These are phyloP conservation scores for Kuraishia hungarica DNA, from an alignment of 805 yeast species.

Conservation along the genomic window DNA sequence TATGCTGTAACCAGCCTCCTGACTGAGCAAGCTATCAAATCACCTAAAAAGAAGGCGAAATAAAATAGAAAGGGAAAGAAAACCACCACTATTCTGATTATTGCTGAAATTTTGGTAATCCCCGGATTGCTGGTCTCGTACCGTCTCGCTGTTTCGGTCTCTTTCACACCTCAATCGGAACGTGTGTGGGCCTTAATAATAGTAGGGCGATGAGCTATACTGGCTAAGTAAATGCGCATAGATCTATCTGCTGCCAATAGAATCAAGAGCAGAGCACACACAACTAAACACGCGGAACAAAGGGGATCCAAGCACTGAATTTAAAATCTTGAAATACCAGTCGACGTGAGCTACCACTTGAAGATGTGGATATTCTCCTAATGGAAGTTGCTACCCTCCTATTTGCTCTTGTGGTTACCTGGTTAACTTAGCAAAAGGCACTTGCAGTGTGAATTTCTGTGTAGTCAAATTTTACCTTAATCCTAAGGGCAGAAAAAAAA, in stretches of 20 bases:
- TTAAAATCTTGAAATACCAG: too few relatives aligned
- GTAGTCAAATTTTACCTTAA: background rate
- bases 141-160: background rate
- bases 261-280: background rate
- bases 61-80: too few relatives aligned
- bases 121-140: background rate
- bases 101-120: too few relatives aligned
- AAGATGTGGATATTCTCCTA: background rate
- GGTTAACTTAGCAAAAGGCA: background rate
- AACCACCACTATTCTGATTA: too few relatives aligned
- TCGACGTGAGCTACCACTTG: background rate
- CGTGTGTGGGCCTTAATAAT: background rate
- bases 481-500: background rate
- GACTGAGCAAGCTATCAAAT: too few relatives aligned
- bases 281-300: background rate
- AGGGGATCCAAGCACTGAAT: background rate
- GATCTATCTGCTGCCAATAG: background rate
- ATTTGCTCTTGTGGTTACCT: background rate
- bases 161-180: background rate
- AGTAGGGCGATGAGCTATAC: background rate
- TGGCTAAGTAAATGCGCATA: background rate
- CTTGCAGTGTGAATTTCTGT: background rate
- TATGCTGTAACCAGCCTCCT: too few relatives aligned
- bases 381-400: conserved; percentile 7
- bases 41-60: too few relatives aligned